phyloP scores from a whole-genome alignment of 208 protist species.

The Polymyxa betae region DNA sequence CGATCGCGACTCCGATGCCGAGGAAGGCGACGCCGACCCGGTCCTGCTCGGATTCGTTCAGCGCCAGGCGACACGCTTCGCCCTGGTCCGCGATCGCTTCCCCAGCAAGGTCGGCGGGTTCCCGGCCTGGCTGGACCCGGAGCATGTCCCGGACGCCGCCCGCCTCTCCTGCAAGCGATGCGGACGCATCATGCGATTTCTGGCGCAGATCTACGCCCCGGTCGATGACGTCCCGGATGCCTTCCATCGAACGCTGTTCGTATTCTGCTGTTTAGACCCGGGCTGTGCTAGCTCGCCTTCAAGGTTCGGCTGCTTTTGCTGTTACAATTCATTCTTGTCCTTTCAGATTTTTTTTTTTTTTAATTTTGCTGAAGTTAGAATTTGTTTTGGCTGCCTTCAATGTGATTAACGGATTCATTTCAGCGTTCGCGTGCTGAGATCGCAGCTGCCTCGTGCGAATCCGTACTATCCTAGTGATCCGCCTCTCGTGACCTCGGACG shows the following conservation, averaged over 20 bases:
- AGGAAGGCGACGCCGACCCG: background rate
- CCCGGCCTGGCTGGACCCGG: background rate
- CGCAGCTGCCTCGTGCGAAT: background rate
- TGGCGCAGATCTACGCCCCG: background rate
- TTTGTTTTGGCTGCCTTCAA: no score
- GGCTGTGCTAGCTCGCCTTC: background rate
- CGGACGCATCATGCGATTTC: background rate
- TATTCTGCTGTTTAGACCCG: background rate
- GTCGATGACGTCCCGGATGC: background rate
- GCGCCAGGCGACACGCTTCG: background rate
- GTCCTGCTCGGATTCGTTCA: background rate
- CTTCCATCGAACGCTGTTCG: background rate
- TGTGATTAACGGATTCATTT: background rate
- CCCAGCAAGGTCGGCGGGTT: background rate
- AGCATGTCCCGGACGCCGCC: background rate
- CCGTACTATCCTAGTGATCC: background rate
- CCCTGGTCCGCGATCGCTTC: background rate
- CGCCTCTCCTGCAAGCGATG: background rate
- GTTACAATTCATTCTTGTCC: background rate
- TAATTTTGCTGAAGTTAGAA: no score
- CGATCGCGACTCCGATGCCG: no score
- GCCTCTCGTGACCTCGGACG: background rate
- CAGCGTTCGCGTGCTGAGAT: background rate
- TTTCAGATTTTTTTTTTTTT: no score
- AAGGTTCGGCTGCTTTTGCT: background rate